A percentile compares a stretch with the other conserved stretches of the same genome.
Evolutionary conservation across 768 basidiomycete species (phyloP).

Genomic region (Hygrophoropsis aurantiaca): DNA sequence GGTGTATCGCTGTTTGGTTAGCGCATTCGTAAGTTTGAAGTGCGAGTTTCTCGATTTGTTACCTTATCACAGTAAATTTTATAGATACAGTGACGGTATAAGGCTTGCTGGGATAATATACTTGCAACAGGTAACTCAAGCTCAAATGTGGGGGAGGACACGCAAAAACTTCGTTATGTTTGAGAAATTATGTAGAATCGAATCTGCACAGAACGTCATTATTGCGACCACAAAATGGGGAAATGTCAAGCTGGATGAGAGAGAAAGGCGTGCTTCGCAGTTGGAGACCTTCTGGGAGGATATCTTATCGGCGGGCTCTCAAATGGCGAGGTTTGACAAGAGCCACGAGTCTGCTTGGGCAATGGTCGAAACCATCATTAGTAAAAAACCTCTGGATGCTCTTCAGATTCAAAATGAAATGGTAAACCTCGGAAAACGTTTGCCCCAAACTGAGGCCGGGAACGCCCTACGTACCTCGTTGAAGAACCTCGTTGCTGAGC

Average conservation of each 20-base stretch:
- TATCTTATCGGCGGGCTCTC: slow-evolving; percentile 11
- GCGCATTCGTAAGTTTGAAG: slow-evolving; percentile 17
- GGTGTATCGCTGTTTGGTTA: slow-evolving; percentile 15
- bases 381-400: not conserved
- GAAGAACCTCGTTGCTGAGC: too few relatives aligned
- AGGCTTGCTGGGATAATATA: slow-evolving; percentile 33
- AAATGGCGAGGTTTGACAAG: slow-evolving; percentile 5
- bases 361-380: slow-evolving; percentile 8
- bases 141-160: slow-evolving; percentile 29
- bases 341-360: slow-evolving; percentile 7
- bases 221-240: slow-evolving; percentile 41
- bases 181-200: slow-evolving; percentile 32
- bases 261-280: slow-evolving; percentile 17
- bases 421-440: slow-evolving; percentile 1
- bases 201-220: slow-evolving; percentile 25
- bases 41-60: slow-evolving; percentile 12
- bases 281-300: slow-evolving; percentile 9
- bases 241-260: slow-evolving; percentile 16
- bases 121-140: slow-evolving; percentile 34
- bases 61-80: slow-evolving; percentile 7
- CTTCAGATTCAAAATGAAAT: slow-evolving; percentile 12
- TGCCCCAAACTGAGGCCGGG: slow-evolving; percentile 10
- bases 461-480: too few relatives aligned
- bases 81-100: slow-evolving; percentile 13
- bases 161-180: slow-evolving; percentile 34